Evolutionary conservation across 2,329 filamentous ascomycete species (phyloP), one percentile per base, ranked within the genome.

Genomic region (Neophaeococcomyces aloes): DNA sequence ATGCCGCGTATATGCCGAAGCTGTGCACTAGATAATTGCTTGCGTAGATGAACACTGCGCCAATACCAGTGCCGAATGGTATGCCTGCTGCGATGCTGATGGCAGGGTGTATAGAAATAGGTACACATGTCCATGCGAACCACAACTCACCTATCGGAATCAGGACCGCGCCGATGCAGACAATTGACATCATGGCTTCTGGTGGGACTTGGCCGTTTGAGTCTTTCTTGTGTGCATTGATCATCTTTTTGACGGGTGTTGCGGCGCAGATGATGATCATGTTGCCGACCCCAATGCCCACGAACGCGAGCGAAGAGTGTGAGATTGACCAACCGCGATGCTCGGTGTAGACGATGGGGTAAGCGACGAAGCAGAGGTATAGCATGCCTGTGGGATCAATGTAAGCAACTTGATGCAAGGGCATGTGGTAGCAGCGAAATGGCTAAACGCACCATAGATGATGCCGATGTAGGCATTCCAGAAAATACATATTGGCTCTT

Each of bases 281-380:
- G 15, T 64, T 65, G 25, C 78, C 77, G n/a, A 74, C 64, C 1
- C 76, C 76, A 38, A 81, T 79, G 8, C 86, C 88, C 4, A 81
- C 56, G 61, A 93, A 95, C 1, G 86, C 75, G 2, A 95, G 74
- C 0, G 88, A 87, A 0, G 80, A 78, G 29, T 83, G 63, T 1
- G 83, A 80, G 0, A 81, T 69, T 2, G 71, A 71, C 88, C 87
- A 95, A 48, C 85, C 85, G 14, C 88, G 81, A 46, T 77, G 64
- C 31, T 81, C 69, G 8, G 72, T 70, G 63, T 91, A 94, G 46
- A 94, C 82, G 47, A 93, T 82, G 0, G 87, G 87, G 60, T 93
- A 93, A 10, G 85, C 86, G 13, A 93, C 81, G 65, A 94, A 94
- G 63, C 86, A 93, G 25, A 94, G 77, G 57, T 91, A 91, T 1